Percentiles rank a stretch among this genome's conserved stretches.
Evolutionary conservation across 495 filamentous ascomycete species (phyloP).

Genomic region (Penicillium parvum): DNA sequence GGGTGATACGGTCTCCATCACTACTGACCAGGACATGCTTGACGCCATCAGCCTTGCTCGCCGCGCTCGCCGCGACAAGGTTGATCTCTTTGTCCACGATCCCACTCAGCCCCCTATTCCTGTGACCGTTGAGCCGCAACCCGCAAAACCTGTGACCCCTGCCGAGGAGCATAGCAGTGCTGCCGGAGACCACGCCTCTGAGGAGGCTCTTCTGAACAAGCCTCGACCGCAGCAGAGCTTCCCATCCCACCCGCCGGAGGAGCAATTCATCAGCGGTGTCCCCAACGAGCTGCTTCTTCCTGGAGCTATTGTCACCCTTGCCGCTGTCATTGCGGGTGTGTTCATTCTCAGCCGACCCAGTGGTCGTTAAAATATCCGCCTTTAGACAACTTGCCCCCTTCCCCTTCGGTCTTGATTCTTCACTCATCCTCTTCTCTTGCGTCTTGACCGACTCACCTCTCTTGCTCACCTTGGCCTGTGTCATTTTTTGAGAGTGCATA

Average conservation of each 20-base stretch:
- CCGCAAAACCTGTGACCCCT: constrained; percentile 51
- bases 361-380: constrained; percentile 48
- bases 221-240: constrained; percentile 23
- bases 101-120: constrained; percentile 76
- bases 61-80: constrained; percentile 76
- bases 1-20: constrained; percentile 96
- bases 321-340: constrained; percentile 88
- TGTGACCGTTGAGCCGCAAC: constrained; percentile 63
- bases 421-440: constrained; percentile 12
- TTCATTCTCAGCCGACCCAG: constrained; percentile 82
- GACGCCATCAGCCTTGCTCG: constrained; percentile 85
- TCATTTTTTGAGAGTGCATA: constrained; percentile 21
- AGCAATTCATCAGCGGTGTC: constrained; percentile 83
- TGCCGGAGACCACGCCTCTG: constrained; percentile 45
- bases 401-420: constrained; percentile 11
- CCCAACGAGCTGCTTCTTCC: constrained; percentile 93
- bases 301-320: constrained; percentile 89
- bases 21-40: constrained; percentile 86
- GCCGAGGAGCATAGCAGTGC: constrained; percentile 56
- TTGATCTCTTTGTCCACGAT: constrained; percentile 95
- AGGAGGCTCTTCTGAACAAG: constrained; percentile 52
- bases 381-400: constrained; percentile 8
- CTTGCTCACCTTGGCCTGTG: constrained; percentile 7
- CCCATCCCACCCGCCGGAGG: constrained; percentile 50
- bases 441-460: constrained; percentile 14